Base-by-base conservation (phyloP, 1,284 basidiomycete genomes). In the Ganoderma multipileum region DNA sequence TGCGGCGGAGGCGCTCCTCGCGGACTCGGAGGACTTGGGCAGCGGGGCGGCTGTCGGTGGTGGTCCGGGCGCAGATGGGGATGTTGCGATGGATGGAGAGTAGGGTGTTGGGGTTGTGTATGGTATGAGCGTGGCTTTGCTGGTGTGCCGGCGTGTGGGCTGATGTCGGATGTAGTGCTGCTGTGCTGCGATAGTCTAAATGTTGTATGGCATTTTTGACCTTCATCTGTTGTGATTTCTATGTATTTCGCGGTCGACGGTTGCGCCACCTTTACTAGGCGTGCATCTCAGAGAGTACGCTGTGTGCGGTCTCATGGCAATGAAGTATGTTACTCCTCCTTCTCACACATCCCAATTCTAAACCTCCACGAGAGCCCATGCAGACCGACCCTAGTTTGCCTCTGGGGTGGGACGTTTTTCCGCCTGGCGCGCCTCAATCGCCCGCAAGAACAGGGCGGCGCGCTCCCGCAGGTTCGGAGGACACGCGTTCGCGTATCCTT, bases 1-100 rank as follows among this genome's bases (percentile, higher is more conserved):
- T 12, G 91, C 90, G 0, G 90, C 89, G 1, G 85, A 89, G 76
- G 85, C 82, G 14, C 78, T 93, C 18, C 77, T 86, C 41, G 78
- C 81, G 58, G 79, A 81, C 66, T 67, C 71, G 41, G 73, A 74
- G 63, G 76, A 67, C 30, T 57, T 69, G 57, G 68, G 64, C 7
- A 30, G 59, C 5, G 63, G 42, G 14, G 65, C 61, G 2, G 71
- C n/a, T n/a, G n/a, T 28, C 3, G 60, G 50, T 1, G 63, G 57
- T 4, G 74, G 63, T 0, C 66, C 72, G 11, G 72, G 73, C 36
- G 74, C 71, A 5, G 79, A 73, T 57, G 81, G 76, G 42, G 83
- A 85, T 64, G 79, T 83, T 20, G 81, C 81, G 71, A 85, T 86
- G 84, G 77, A n/a, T 20, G 60, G 60, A 4, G 42, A 61, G 38